Evolutionary conservation across 306 rosid species (phyloP).

Genomic region (Dryas alaskensis): DNA sequence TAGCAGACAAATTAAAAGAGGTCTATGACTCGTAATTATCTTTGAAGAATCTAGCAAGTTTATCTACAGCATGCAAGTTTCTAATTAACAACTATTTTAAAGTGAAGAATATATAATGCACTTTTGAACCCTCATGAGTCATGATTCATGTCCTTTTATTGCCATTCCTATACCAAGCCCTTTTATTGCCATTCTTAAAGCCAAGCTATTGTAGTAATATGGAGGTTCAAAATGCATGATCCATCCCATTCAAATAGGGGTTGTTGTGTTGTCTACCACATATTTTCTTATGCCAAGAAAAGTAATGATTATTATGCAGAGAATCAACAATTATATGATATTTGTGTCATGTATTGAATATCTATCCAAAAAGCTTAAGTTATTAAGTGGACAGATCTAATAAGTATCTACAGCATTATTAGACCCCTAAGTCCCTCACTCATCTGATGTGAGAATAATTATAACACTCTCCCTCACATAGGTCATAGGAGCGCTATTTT

Average conservation of each 20-base stretch:
- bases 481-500: no score
- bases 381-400: no score
- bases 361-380: no score
- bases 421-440: no score
- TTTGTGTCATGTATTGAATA: no score
- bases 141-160: background rate
- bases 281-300: background rate
- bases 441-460: no score
- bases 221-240: background rate
- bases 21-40: background rate
- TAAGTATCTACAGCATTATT: no score
- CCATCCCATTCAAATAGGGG: background rate
- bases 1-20: background rate
- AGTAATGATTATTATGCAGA: background rate
- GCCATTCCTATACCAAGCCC: background rate
- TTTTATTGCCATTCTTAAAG: background rate
- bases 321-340: background rate
- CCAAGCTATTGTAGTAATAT: background rate
- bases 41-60: background rate
- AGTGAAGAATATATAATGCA: background rate
- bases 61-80: background rate
- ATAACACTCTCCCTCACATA: no score
- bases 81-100: background rate
- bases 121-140: background rate
- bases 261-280: background rate